These are phyloP conservation scores for Luffa acutangula DNA, from an alignment of 306 rosid genomes.

Conservation along the genomic window DNA sequence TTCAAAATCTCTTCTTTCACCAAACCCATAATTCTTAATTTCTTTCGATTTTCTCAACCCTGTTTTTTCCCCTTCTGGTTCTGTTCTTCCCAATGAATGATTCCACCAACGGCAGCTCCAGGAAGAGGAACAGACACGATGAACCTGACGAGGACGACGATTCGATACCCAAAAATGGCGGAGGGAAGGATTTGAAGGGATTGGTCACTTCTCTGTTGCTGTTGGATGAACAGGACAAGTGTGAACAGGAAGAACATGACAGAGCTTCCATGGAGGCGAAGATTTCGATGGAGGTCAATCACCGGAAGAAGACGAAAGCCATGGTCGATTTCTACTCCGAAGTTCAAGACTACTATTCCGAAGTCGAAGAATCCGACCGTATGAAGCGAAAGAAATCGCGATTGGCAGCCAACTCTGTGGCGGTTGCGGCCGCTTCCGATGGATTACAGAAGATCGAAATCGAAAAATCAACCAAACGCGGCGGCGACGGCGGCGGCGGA, in stretches of 20 bases:
- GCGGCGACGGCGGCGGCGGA: constrained; percentile 12
- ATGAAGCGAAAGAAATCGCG: constrained; percentile 40
- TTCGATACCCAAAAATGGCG: constrained; percentile 10
- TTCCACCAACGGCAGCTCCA: constrained; percentile 1
- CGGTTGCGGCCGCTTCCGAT: constrained; percentile 16
- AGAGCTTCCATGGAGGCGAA: constrained; percentile 35
- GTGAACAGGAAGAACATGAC: constrained; percentile 27
- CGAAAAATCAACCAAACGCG: constrained; percentile 8
- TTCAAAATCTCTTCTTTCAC: not conserved
- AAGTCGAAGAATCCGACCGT: constrained; percentile 39
- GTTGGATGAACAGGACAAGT: constrained; percentile 51
- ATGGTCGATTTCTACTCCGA: constrained; percentile 39
- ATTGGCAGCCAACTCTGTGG: constrained; percentile 20
- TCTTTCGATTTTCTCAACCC: not conserved
- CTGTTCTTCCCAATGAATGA: constrained; percentile 29
- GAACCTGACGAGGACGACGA: constrained; percentile 14
- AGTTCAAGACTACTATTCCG: constrained; percentile 30
- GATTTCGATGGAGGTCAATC: constrained; percentile 28
- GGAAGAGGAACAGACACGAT: constrained; percentile 22
- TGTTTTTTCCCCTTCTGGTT: not conserved
- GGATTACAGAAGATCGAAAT: constrained; percentile 13
- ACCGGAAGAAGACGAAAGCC: constrained; percentile 39
- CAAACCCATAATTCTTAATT: constrained; percentile 12
- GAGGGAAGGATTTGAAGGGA: constrained; percentile 44
- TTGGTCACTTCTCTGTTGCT: constrained; percentile 39